Evolutionary conservation across 306 rosid species (phyloP).

Genomic region (Psophocarpus tetragonolobus): DNA sequence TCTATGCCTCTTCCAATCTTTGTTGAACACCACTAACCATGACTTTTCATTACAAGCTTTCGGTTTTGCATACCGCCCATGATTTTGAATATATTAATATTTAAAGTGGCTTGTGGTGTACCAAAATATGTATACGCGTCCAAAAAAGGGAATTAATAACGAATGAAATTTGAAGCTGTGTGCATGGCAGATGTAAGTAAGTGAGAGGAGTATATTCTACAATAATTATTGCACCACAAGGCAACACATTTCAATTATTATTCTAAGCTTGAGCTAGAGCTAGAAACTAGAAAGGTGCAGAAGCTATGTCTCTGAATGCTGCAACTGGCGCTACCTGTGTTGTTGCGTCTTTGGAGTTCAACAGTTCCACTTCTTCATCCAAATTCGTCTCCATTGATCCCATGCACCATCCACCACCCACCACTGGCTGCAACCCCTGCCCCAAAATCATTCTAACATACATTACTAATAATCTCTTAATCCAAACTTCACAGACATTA

Average conservation of each 20-base stretch:
- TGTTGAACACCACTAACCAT: background rate
- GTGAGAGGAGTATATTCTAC: background rate
- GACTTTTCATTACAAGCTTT: background rate
- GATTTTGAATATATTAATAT: background rate
- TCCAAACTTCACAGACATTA: background rate
- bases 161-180: slow-evolving; percentile 14
- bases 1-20: background rate
- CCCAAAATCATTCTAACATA: too few species aligned
- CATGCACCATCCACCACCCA: slow-evolving; percentile 30
- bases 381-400: slow-evolving; percentile 41
- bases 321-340: background rate
- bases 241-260: background rate
- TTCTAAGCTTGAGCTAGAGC: too few species aligned
- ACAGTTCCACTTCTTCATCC: slow-evolving; percentile 8
- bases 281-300: slow-evolving; percentile 82
- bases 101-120: background rate
- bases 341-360: background rate
- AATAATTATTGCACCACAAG: background rate
- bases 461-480: background rate
- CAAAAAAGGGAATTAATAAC: background rate
- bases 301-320: slow-evolving; percentile 45
- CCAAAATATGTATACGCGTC: background rate
- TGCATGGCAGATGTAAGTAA: background rate
- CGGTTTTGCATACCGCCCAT: background rate
- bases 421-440: slow-evolving; percentile 75